A percentile compares a stretch with the other conserved stretches of the same genome.
Evolutionary conservation across 108 stramenopile species (phyloP).

Genomic region (Bacterosira constricta): DNA sequence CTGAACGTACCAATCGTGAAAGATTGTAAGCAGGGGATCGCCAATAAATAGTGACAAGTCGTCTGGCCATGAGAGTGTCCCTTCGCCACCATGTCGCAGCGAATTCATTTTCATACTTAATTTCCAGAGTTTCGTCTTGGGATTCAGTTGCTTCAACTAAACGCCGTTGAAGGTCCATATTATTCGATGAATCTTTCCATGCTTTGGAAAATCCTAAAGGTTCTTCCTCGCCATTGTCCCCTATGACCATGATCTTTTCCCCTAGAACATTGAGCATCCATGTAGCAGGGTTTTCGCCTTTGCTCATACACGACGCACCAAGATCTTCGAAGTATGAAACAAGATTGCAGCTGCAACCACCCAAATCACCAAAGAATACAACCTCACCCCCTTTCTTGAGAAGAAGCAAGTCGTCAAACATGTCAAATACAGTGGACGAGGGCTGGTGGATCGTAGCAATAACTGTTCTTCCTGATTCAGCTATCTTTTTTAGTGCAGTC

Average conservation of each 20-base stretch:
- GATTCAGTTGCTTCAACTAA: constrained; percentile 13
- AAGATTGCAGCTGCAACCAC: constrained; percentile 44
- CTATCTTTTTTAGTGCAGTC: constrained; percentile 45
- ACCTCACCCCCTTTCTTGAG: constrained; percentile 61
- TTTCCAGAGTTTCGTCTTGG: constrained; percentile 22
- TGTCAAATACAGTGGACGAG: constrained; percentile 54
- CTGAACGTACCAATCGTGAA: constrained; percentile 19
- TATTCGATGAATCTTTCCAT: constrained; percentile 26
- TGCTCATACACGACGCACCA: constrained; percentile 31
- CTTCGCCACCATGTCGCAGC: constrained; percentile 14
- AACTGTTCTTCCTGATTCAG: constrained; percentile 62
- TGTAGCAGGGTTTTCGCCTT: constrained; percentile 77
- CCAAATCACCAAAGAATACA: constrained; percentile 69
- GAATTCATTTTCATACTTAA: constrained; percentile 29
- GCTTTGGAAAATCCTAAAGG: constrained; percentile 25
- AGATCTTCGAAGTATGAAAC: constrained; percentile 54
- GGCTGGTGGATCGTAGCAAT: constrained; percentile 76
- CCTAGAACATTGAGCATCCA: constrained; percentile 82
- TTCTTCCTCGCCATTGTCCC: constrained; percentile 31
- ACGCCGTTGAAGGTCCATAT: constrained; percentile 11
- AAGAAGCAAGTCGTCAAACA: constrained; percentile 58
- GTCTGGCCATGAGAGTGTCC: constrained; percentile 37
- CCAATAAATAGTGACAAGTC: constrained; percentile 50
- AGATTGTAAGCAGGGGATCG: constrained; percentile 53
- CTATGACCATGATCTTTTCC: constrained; percentile 19